Conservation (phyloP, 257 asterid genomes). For the Primulina huaijiensis region DNA sequence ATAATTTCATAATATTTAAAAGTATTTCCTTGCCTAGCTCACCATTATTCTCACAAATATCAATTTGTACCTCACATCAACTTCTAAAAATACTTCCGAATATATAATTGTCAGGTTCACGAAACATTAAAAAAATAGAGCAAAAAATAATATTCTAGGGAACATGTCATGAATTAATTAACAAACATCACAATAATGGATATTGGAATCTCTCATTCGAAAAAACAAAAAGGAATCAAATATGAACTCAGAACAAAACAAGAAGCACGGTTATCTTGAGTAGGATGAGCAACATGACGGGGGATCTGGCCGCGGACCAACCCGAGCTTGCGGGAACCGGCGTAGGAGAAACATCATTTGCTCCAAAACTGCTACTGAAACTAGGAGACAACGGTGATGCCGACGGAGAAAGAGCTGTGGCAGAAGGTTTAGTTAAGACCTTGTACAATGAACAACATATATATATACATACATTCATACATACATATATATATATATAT, state of each 20-base stretch:
- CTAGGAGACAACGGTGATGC: constrained; percentile 39
- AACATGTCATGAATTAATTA: constrained; percentile 3
- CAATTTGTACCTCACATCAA: no score
- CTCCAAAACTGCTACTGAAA: constrained; percentile 27
- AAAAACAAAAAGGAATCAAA: constrained; percentile 1
- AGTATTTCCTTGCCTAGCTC: no score
- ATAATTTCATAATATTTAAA: not conserved
- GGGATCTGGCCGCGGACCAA: constrained; percentile 30
- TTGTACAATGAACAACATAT: no score
- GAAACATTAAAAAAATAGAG: not conserved
- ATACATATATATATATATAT: no score
- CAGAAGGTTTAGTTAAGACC: not conserved
- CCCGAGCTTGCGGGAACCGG: constrained; percentile 42
- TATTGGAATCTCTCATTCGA: not conserved
- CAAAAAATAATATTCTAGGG: not conserved
- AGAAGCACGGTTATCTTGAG: constrained; percentile 18
- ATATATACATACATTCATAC: no score
- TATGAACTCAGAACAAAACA: constrained; percentile 34
- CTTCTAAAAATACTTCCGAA: not conserved
- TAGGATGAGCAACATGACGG: constrained; percentile 26
- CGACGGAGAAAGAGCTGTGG: constrained; percentile 55
- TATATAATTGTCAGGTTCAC: not conserved
- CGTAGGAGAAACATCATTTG: constrained; percentile 38
- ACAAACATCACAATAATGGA: not conserved
- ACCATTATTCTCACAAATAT: no score